Evolutionary conservation across 2,329 filamentous ascomycete species (phyloP).

Genomic region (Cyanodermella asteris): DNA sequence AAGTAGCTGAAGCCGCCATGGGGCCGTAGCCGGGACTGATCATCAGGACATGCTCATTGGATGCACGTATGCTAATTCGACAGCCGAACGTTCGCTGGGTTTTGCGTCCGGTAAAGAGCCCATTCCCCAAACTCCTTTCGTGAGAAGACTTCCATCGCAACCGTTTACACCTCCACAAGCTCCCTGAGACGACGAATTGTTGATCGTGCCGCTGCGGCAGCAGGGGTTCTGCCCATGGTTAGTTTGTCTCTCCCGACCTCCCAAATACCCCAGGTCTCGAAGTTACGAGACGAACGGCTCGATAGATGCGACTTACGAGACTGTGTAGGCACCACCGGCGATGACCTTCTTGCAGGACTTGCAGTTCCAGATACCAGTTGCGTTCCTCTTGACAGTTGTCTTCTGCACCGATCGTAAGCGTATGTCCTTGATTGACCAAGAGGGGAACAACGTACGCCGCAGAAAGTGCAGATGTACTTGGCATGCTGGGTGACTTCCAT

Average conservation of each 20-base stretch:
- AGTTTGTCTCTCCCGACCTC: background rate
- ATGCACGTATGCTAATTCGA: too few species aligned
- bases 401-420: too few species aligned
- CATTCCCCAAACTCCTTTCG: too few species aligned
- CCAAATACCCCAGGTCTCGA: background rate
- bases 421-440: too few species aligned
- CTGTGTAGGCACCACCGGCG: slow-evolving; percentile 81
- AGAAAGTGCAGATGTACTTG: slow-evolving; percentile 95
- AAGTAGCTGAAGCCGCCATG: too few species aligned
- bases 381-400: slow-evolving; percentile 73
- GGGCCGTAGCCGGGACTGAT: too few species aligned
- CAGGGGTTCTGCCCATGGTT: slow-evolving; percentile 6
- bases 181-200: slow-evolving; percentile 8
- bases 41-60: too few species aligned
- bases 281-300: background rate
- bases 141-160: too few species aligned
- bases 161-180: slow-evolving; percentile 6
- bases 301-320: slow-evolving; percentile 54
- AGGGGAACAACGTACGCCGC: too few species aligned
- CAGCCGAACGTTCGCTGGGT: too few species aligned
- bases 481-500: slow-evolving; percentile 99
- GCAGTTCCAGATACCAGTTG: slow-evolving; percentile 95
- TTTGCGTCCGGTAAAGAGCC: too few species aligned
- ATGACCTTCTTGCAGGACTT: slow-evolving; percentile 83
- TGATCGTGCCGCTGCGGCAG: slow-evolving; percentile 8